Base-by-base conservation (phyloP, 805 yeast species). In the Yarrowia sp. region DNA sequence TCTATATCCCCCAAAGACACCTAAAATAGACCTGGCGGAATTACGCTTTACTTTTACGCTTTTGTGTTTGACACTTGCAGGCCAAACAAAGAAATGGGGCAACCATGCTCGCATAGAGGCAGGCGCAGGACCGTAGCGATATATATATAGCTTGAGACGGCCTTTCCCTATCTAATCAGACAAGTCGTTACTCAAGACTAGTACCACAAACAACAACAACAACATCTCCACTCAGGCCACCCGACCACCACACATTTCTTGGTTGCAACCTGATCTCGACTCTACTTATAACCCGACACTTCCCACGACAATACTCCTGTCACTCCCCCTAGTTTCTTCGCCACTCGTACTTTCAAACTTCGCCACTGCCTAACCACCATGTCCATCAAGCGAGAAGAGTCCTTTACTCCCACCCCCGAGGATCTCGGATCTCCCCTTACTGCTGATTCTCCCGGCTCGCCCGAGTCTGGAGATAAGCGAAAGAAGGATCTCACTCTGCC, bases 401-500 rank as follows among this genome's bases (percentile, higher is more conserved):
- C 63, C 51, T 33, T 43, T 19, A 58, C 63, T 35, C 40, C 63
- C 51, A 28, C 63, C 28, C 63, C 51, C 41, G 63, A 58, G 63
- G 49, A 32, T 38, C 14, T 35, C 32, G 48, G 40, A 17, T 62
- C 54, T 14, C 62, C 52, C 36, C 19, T 33, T 19, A 14, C 21
- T 7, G 46, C 46, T 16, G 48, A 17, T 12, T 32, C 51, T 19
- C 67, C 54, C 16, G 32, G 17, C 32, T 32, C 28, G 26, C 51
- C 51, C 19, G 61, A 38, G 46, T 36, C 63, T 21, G 51, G 51
- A 17, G 54, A 54, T 56, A 73, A 73, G 67, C 70, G 76, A n/a
- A 74, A 70, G 54, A 75, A 71, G 44, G 67, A 65, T 11, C 69
- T 75, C 68, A 67, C 70, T 22, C 69, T 74, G 32, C 78, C 78